Base-by-base conservation (phyloP, 2,329 filamentous ascomycete genomes). In the Daldinia sp. region DNA sequence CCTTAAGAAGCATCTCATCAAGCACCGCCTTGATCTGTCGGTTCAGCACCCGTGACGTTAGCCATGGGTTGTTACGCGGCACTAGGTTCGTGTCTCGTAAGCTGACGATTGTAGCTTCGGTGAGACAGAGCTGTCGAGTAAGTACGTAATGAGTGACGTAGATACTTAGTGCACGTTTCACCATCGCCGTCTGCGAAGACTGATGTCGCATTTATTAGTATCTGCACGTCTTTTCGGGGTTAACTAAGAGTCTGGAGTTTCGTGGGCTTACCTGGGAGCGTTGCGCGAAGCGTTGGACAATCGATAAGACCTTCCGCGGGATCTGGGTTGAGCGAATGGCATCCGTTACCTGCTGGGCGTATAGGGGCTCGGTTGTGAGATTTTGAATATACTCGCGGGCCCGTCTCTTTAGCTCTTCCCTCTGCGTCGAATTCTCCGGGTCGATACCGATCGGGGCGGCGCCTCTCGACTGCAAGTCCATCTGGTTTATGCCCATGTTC, bases 71-170 rank as follows among this genome's bases (percentile, higher is more conserved):
- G 66, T 81, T 77, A 58, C 80, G 78, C 8, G 80, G 78, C 25
- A 83, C 76, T 52, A 82, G 73, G 3, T 78, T 78, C 1, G 78
- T 80, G 13, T 76, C 66, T 34, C 75, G 73, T 19, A 86, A 76
- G 4, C 74, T 73, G 61, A 74, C 68, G 34, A 85, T 73, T 25
- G 80, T 81, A 39, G 75, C 71, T 5, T 71, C 71, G 7, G 83
- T 85, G 30, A 87, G 75, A 71, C 79, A 83, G 19, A 87, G 77
- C 67, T 87, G 85, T 3, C 81, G 80, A 4, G 82, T 81, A 75
- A 87, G 81, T 63, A 86, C 77, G 71, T 85, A 87, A 70, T 87
- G 83, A 78, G 84, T 84, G 41, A 81, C 81, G 72, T 86, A 85
- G 50, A 87, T 82, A 34, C 79, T 79, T 17, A 87, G 77, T 1